A percentile compares a stretch with the other conserved stretches of the same genome.
Evolutionary conservation across 225 moss, liverwort and hornwort genomes (phyloP).

Genomic region (Antitrichia curtipendula): DNA sequence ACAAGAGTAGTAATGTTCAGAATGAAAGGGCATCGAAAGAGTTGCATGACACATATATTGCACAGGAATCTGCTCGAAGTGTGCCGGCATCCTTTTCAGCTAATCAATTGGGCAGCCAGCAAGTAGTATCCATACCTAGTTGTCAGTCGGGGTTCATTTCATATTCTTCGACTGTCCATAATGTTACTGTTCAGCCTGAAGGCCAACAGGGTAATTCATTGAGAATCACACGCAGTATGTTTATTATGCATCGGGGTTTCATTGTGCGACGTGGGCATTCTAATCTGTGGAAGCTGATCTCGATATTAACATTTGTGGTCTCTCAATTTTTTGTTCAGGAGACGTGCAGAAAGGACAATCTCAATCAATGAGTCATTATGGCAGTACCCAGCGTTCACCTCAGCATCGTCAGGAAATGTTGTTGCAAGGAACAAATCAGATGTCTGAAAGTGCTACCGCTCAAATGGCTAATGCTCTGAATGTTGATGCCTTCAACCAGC

Average conservation of each 20-base stretch:
- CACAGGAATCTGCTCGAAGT: slow-evolving; percentile 9
- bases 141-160: background rate
- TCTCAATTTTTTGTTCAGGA: background rate
- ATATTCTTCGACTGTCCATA: background rate
- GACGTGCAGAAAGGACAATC: background rate
- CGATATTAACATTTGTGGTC: background rate
- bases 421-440: slow-evolving; percentile 12
- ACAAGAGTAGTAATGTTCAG: slow-evolving; percentile 8
- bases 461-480: background rate
- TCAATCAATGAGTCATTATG: background rate
- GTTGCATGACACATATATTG: background rate
- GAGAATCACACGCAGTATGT: background rate
- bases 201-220: background rate
- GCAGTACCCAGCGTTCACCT: background rate
- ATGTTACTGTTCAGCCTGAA: background rate
- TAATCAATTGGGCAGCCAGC: background rate
- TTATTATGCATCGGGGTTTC: background rate
- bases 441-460: background rate
- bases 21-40: slow-evolving; percentile 1
- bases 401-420: slow-evolving; percentile 5
- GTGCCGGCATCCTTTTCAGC: background rate
- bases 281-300: background rate
- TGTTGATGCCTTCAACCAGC: background rate
- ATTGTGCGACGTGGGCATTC: background rate
- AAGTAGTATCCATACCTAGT: background rate